phyloP scores from a whole-genome alignment of 2,329 filamentous ascomycete species.

The Graphilbum ipis-grandicollis region DNA sequence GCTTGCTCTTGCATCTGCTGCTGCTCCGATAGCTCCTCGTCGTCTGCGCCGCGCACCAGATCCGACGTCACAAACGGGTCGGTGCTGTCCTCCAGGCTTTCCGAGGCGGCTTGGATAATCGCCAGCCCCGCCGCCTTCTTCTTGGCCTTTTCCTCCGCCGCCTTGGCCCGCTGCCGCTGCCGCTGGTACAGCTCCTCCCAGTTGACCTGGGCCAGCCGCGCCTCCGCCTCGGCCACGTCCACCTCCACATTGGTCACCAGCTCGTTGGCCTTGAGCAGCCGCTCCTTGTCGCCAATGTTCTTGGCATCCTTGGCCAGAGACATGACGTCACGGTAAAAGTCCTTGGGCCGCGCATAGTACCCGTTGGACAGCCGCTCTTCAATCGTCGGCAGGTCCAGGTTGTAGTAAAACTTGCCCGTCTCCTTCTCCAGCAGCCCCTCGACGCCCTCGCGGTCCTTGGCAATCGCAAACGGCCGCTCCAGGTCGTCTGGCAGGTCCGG shows the following conservation, averaged over 20 bases:
- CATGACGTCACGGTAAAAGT: conserved; percentile 79
- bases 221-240: conserved; percentile 63
- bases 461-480: conserved; percentile 60
- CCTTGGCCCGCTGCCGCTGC: conserved; percentile 46
- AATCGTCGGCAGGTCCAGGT: conserved; percentile 80
- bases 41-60: conserved; percentile 1
- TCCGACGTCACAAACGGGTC: conserved; percentile 5
- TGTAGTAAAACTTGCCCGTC: conserved; percentile 82
- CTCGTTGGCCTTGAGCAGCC: conserved; percentile 76
- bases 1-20: conserved; percentile 14
- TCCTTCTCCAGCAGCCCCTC: conserved; percentile 58
- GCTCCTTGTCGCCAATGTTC: conserved; percentile 64
- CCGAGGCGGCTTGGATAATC: conserved; percentile 19
- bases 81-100: neutral
- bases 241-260: conserved; percentile 87
- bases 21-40: conserved; percentile 13
- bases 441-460: conserved; percentile 62
- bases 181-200: conserved; percentile 70
- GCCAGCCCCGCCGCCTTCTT: conserved; percentile 46
- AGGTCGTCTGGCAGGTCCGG: conserved; percentile 37
- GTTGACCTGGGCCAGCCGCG: conserved; percentile 38
- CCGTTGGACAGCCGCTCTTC: conserved; percentile 95
- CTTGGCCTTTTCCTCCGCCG: conserved; percentile 40
- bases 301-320: conserved; percentile 72
- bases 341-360: conserved; percentile 79